Conservation (phyloP, 192 early-diverging fungal genomes). For the Mortierella antarctica region DNA sequence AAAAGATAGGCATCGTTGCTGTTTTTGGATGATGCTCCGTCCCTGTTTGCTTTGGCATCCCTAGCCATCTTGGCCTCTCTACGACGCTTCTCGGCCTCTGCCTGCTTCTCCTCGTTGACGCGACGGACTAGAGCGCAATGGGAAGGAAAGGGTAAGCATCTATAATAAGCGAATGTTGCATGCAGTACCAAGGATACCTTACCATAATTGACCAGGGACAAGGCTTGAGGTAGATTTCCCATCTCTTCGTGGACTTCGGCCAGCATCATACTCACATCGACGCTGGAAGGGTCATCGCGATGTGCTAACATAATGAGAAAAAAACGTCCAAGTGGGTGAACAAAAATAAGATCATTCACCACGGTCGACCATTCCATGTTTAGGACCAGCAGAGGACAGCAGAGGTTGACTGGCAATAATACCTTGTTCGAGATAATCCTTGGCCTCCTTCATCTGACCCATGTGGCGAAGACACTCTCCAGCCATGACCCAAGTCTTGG, state of each 20-base stretch:
- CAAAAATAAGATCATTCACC: background rate
- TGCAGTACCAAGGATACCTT: background rate
- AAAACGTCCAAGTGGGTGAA: background rate
- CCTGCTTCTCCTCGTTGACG: constrained; percentile 33
- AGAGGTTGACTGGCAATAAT: background rate
- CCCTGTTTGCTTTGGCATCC: constrained; percentile 22
- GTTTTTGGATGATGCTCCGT: background rate
- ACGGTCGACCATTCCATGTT: background rate
- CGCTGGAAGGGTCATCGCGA: constrained; percentile 69
- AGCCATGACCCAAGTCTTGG: constrained; percentile 47
- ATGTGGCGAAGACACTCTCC: constrained; percentile 52
- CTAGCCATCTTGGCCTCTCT: constrained; percentile 16
- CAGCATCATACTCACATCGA: constrained; percentile 73
- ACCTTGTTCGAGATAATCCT: constrained; percentile 48
- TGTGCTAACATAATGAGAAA: constrained; percentile 52
- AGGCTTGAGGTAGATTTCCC: constrained; percentile 65
- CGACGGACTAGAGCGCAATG: background rate
- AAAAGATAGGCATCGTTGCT: background rate
- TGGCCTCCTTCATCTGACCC: constrained; percentile 39
- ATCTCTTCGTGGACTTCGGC: constrained; percentile 80
- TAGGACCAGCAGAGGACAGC: background rate
- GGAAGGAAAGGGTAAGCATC: background rate
- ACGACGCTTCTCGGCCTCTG: constrained; percentile 22
- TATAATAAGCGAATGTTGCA: background rate
- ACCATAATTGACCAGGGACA: constrained; percentile 62